phyloP scores from a whole-genome alignment of 495 filamentous ascomycete genomes.

The Glonium stellatum region DNA sequence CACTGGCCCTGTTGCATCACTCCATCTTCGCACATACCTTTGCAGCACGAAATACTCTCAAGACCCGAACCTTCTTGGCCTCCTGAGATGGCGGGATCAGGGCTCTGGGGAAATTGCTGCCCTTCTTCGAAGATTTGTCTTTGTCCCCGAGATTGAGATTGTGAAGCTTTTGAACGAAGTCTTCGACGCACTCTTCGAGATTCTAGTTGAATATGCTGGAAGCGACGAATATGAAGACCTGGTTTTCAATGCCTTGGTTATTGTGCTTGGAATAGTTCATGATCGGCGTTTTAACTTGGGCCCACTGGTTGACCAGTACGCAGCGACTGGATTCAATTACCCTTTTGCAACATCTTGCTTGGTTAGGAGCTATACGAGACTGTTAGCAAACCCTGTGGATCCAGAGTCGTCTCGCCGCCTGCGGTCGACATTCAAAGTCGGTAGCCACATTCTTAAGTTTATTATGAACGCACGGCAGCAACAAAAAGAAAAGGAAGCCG shows the following conservation, averaged over 20 bases:
- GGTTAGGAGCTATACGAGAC: slow-evolving; percentile 73
- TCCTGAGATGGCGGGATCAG: slow-evolving; percentile 79
- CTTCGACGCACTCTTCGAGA: slow-evolving; percentile 85
- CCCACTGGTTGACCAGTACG: slow-evolving; percentile 84
- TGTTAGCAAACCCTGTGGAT: slow-evolving; percentile 72
- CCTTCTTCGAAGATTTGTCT: slow-evolving; percentile 73
- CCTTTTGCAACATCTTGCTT: slow-evolving; percentile 91
- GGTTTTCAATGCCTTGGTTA: slow-evolving; percentile 82
- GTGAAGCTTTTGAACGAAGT: slow-evolving; percentile 89
- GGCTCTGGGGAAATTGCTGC: slow-evolving; percentile 60
- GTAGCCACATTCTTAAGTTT: slow-evolving; percentile 85
- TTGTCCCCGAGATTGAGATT: slow-evolving; percentile 95
- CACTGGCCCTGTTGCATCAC: slow-evolving; percentile 64
- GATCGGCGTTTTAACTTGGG: slow-evolving; percentile 89
- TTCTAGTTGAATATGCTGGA: slow-evolving; percentile 78
- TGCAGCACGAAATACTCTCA: slow-evolving; percentile 96
- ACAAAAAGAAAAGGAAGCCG: slow-evolving; percentile 81
- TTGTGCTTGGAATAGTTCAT: slow-evolving; percentile 85
- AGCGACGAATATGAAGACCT: slow-evolving; percentile 89
- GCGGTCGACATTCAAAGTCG: slow-evolving; percentile 91
- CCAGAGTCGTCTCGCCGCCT: slow-evolving; percentile 73
- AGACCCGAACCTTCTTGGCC: slow-evolving; percentile 75
- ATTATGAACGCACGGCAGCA: slow-evolving; percentile 84
- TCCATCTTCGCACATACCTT: slow-evolving; percentile 78
- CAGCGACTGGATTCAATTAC: slow-evolving; percentile 84